phyloP scores from a whole-genome alignment of 352 stramenopile genomes.

The Globisporangium megalacanthum region DNA sequence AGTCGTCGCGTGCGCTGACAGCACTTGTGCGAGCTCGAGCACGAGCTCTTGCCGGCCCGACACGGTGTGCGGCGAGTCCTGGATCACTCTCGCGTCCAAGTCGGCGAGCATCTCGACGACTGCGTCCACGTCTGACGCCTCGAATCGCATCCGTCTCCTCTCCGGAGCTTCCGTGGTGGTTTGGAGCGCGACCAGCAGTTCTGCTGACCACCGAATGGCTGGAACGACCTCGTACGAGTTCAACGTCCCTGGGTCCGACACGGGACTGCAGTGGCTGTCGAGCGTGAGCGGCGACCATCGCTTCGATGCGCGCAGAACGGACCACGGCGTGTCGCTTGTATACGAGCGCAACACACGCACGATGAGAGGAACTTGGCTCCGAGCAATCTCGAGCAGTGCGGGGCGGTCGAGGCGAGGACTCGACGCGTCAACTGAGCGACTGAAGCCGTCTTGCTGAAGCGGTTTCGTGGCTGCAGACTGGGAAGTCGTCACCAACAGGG shows the following conservation, averaged over 20 bases:
- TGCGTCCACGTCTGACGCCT: background rate
- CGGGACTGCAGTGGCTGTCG: background rate
- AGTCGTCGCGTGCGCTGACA: background rate
- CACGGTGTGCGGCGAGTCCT: slow-evolving; percentile 1
- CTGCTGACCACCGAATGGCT: slow-evolving; percentile 15
- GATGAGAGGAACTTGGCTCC: background rate
- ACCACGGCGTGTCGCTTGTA: background rate
- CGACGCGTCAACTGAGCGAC: background rate
- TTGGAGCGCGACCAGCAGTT: slow-evolving; percentile 17
- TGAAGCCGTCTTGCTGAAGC: background rate
- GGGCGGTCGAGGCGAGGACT: too few relatives aligned
- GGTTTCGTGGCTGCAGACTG: background rate
- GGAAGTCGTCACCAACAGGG: background rate
- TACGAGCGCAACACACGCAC: background rate
- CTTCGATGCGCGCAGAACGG: background rate
- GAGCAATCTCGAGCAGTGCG: background rate
- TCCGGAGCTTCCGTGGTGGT: slow-evolving; percentile 5
- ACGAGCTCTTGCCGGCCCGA: background rate
- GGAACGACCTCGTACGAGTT: slow-evolving; percentile 11
- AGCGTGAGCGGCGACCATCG: slow-evolving; percentile 2
- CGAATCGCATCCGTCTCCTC: background rate
- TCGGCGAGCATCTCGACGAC: background rate
- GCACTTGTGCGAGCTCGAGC: slow-evolving; percentile 1
- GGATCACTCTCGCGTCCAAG: slow-evolving; percentile 4
- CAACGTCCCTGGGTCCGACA: background rate